phyloP scores from a whole-genome alignment of 2,329 filamentous ascomycete genomes.

The Aspergillus sp. region DNA sequence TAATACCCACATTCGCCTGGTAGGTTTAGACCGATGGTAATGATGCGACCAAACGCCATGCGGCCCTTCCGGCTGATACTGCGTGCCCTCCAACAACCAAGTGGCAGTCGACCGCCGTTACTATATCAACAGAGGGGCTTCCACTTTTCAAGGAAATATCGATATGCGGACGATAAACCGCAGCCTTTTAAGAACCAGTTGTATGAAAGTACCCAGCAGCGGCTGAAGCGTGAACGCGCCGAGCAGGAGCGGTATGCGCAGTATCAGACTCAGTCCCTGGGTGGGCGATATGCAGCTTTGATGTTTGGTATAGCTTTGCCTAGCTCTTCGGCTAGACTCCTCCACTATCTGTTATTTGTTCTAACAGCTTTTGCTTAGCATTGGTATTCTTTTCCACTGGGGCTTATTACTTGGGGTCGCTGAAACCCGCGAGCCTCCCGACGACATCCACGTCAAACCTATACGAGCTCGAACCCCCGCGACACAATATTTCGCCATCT shows the following conservation, averaged over 20 bases:
- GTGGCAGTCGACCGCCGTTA: neutral
- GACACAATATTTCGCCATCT: constrained; percentile 56
- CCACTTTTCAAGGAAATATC: constrained; percentile 17
- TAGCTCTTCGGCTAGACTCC: neutral
- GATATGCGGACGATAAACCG: constrained; percentile 27
- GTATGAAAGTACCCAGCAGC: constrained; percentile 60
- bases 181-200: constrained; percentile 61
- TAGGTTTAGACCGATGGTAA: neutral
- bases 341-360: neutral
- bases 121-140: constrained; percentile 23
- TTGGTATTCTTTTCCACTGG: constrained; percentile 51
- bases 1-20: constrained; percentile 1
- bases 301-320: constrained; percentile 32
- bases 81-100: constrained; percentile 5
- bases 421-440: constrained; percentile 48
- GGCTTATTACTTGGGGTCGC: constrained; percentile 57
- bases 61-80: neutral
- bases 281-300: constrained; percentile 39
- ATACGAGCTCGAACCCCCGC: constrained; percentile 45
- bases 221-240: constrained; percentile 58
- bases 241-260: constrained; percentile 54
- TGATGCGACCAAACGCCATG: constrained; percentile 4
- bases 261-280: constrained; percentile 41
- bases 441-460: constrained; percentile 60
- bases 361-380: constrained; percentile 39